These are phyloP conservation scores for Kluyveromyces sp. DNA, from an alignment of 1,139 yeast genomes.

Conservation along the genomic window DNA sequence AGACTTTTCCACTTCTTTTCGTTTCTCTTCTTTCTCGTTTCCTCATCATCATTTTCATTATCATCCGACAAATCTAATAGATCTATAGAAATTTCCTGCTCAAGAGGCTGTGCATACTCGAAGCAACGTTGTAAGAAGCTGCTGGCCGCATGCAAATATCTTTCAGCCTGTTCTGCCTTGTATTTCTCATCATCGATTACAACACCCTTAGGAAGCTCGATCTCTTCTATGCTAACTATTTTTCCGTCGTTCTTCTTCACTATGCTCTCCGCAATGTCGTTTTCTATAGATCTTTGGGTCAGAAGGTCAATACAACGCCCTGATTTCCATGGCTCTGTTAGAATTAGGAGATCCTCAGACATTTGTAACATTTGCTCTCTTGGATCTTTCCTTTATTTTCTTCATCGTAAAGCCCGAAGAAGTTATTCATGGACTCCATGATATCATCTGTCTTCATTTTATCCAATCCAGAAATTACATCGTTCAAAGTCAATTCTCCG, in stretches of 20 bases:
- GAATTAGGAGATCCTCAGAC: constrained; percentile 76
- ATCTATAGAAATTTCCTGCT: constrained; percentile 34
- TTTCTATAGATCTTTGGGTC: constrained; percentile 55
- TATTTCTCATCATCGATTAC: constrained; percentile 55
- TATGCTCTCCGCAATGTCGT: constrained; percentile 56
- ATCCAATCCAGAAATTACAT: constrained; percentile 68
- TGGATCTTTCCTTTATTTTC: constrained; percentile 57
- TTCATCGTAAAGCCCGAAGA: constrained; percentile 66
- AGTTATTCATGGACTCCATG: constrained; percentile 70
- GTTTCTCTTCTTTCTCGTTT: not conserved
- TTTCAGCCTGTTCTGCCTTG: constrained; percentile 63
- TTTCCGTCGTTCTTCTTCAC: constrained; percentile 29
- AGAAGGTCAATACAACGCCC: constrained; percentile 53
- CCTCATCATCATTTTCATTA: not conserved
- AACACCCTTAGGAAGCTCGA: constrained; percentile 50
- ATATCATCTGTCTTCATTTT: constrained; percentile 63
- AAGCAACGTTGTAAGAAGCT: constrained; percentile 80
- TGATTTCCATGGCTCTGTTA: constrained; percentile 79
- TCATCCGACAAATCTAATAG: constrained; percentile 35
- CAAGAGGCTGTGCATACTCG: constrained; percentile 80
- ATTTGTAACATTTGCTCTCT: constrained; percentile 75
- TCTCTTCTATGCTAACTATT: constrained; percentile 31
- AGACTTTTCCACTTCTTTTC: constrained; percentile 34
- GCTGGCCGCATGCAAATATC: constrained; percentile 83
- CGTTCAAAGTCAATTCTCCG: constrained; percentile 57